Base-by-base conservation (phyloP, 192 early-diverging fungal genomes). In the Umbelopsis isabellina region DNA sequence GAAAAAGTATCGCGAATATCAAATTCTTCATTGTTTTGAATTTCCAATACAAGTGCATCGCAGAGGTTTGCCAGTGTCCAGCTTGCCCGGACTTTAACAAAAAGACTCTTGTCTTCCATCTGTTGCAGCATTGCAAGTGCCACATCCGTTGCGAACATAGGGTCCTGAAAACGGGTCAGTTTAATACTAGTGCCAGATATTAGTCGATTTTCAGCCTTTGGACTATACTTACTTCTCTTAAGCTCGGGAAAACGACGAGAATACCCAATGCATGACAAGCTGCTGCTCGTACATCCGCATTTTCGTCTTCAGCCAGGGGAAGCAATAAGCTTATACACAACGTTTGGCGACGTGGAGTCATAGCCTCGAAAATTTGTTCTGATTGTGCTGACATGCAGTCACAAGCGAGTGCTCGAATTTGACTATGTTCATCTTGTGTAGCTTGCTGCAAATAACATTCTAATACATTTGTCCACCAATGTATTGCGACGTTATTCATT, bases 51-150 rank as follows among this genome's bases (percentile, higher is more conserved):
- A 3, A 91, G 68, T 0, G 89, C 79, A 74, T 92, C 91, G 35
- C 86, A 83, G 35, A 92, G 65, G 79, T 92, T 92, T 6, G 86
- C 92, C n/a, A 92, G 75, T 0, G 90, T 90, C 92, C 92, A 94
- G 69, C 88, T 90, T 1, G 84, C 88, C 35, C 91, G 76, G 10
- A 92, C 80, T 48, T 90, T 77, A 2, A 94, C 92, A 46, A 80
- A 67, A 33, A 93, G 37, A 23, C 79, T 82, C 8, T 69, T 49
- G 72, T 93, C 90, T 4, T 68, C 65, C n/a, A 83, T 81, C 41
- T 86, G 75, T 10, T 75, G 64, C 4, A 88, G 72, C 3, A 91
- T 67, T 37, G 77, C 75, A 3, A 72, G 74, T 1, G 85, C 82
- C 77, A 91, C 81, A 37, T 91, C 87, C 7, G 78, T 65, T 12